Conservation (phyloP, 2,329 filamentous ascomycete genomes). For the Fusarium sororula region DNA sequence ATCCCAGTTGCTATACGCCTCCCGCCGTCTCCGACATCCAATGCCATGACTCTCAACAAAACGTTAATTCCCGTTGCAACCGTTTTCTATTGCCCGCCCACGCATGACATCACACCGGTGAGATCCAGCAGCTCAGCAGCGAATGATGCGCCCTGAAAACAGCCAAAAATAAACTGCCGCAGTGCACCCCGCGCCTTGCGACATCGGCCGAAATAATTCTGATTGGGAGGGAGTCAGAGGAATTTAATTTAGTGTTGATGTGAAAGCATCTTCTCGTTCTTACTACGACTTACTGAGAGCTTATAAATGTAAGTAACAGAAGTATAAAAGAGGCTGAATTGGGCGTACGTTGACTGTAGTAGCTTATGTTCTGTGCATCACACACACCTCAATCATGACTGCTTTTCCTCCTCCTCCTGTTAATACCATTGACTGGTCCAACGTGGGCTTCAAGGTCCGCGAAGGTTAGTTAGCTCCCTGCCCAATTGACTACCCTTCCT, state of each 20-base stretch:
- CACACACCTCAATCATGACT: slow-evolving; percentile 50
- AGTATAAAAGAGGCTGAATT: not conserved
- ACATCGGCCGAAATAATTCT: slow-evolving; percentile 32
- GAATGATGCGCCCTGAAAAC: slow-evolving; percentile 31
- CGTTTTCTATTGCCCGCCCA: not conserved
- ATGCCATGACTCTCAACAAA: not conserved
- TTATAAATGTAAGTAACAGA: not conserved
- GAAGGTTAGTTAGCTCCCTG: slow-evolving; percentile 72
- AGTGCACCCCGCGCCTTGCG: slow-evolving; percentile 35
- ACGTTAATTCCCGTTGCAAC: slow-evolving; percentile 6
- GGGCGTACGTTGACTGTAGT: not conserved
- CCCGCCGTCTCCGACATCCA: not conserved
- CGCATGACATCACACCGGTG: slow-evolving; percentile 31
- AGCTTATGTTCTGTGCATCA: not conserved
- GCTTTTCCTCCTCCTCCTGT: slow-evolving; percentile 80
- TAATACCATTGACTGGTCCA: slow-evolving; percentile 89
- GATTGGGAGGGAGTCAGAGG: slow-evolving; percentile 13
- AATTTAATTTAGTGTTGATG: not conserved
- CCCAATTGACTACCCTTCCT: not conserved
- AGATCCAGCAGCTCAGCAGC: not conserved
- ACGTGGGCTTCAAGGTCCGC: slow-evolving; percentile 91
- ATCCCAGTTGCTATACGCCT: not conserved
- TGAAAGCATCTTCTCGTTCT: slow-evolving; percentile 1
- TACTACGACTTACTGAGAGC: slow-evolving; percentile 1
- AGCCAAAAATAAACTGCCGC: slow-evolving; percentile 2